phyloP scores from a whole-genome alignment of 2,329 filamentous ascomycete genomes.

The Tetracladium maxilliforme region DNA sequence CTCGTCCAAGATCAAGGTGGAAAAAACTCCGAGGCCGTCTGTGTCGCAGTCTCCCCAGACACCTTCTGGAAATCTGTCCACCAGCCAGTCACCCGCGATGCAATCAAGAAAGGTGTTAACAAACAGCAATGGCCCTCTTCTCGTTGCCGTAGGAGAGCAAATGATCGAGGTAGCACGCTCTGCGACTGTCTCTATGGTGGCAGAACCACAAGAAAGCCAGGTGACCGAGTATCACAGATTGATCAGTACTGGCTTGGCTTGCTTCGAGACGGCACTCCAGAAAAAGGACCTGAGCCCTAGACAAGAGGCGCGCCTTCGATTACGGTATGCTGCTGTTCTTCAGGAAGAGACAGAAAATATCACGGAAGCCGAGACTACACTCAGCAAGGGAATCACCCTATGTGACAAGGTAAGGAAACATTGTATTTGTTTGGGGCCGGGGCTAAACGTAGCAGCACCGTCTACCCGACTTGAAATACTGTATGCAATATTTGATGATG shows the following conservation, averaged over 20 bases:
- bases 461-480: conserved; percentile 56
- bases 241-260: conserved; percentile 57
- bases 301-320: conserved; percentile 51
- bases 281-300: conserved; percentile 45
- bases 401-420: conserved; percentile 41
- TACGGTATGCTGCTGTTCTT: conserved; percentile 58
- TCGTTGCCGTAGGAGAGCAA: no score
- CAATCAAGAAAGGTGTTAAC: no score
- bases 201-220: conserved; percentile 18
- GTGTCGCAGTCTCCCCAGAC: no score
- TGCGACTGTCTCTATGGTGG: conserved; percentile 32
- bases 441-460: conserved; percentile 29
- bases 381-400: conserved; percentile 56
- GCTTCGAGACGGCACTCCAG: conserved; percentile 54
- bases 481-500: conserved; percentile 59
- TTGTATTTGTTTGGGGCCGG: not conserved
- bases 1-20: no score
- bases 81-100: no score
- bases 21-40: no score
- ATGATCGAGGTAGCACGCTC: conserved; percentile 30
- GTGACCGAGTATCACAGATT: conserved; percentile 57
- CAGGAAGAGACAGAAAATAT: conserved; percentile 63
- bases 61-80: no score
- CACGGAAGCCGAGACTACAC: conserved; percentile 55
- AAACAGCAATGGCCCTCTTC: no score